Base-by-base conservation (phyloP, 306 rosid genomes). In the Gastrolobium bilobum region DNA sequence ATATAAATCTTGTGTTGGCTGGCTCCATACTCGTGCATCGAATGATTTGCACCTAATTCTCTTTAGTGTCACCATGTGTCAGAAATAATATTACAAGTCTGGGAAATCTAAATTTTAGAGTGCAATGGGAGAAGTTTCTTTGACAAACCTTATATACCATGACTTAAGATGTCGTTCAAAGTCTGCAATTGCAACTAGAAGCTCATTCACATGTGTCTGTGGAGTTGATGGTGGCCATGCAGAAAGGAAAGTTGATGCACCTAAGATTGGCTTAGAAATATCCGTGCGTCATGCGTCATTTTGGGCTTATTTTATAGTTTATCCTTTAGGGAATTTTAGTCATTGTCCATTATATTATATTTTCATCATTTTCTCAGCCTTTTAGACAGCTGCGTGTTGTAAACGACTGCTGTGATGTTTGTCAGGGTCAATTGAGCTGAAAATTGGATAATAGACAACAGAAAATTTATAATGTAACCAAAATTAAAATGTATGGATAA, bases 201-300 rank as follows among this genome's bases (percentile, higher is more conserved):
- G 96, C 66, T 95, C 98, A 84, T 91, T 92, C 52, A 95, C 90
- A 76, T 91, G 93, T 40, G 89, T 69, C 69, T 86, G 89, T 39
- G 99, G 99, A 82, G 94, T 79, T 14, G 99, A 90, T 33, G 99
- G 99, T 67, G 99, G 99, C 92, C 91, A 91, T 57, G 96, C 87
- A 80, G 97, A 74, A 78, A 92, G 98, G 80, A 95, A 92, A 73
- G 85, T 84, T n/a, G n/a, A n/a, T n/a, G n/a, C n/a, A n/a, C n/a
- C n/a, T n/a, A n/a, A n/a, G n/a, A n/a, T n/a, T n/a, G n/a, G n/a
- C n/a, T n/a, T n/a, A n/a, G n/a, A n/a, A n/a, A n/a, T n/a, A n/a
- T n/a, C n/a, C n/a, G n/a, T n/a, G n/a, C n/a, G n/a, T n/a, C n/a
- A n/a, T n/a, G n/a, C n/a, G n/a, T n/a, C n/a, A n/a, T n/a, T n/a